Evolutionary conservation across 192 early-diverging fungal species (phyloP), one percentile per base, ranked within the genome.

Genomic region (Martensiomyces pterosporus): DNA sequence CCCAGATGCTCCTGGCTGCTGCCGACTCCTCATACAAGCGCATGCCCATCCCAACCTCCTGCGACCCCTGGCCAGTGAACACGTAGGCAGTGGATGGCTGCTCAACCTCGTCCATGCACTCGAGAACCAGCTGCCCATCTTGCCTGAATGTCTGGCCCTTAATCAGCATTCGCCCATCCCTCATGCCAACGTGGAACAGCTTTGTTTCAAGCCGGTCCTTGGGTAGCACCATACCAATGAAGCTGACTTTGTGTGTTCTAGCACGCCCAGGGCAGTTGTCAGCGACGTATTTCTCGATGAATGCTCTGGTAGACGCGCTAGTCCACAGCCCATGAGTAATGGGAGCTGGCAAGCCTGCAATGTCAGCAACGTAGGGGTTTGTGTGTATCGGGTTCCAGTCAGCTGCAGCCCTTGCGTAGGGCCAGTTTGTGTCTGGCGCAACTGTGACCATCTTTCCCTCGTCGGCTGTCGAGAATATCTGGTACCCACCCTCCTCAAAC

Each of bases 241-340:
- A 97, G 38, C 79, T 80, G 27, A 88, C 86, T 33, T 80, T 52
- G 61, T 89, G 94, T 16, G 63, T 80, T 15, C 81, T 81, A 36
- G 94, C 89, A 37, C 90, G 86, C 55, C 83, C 80, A 27, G 91
- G 89, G 22, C 83, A 66, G 64, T 92, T 90, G 50, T 87, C 83
- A 38, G 91, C 90, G 45, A 87, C 90, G 44, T 82, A 85, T 39
- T 85, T 80, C 59, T 97, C 94, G 9, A 97, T 83, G 60, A 91
- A 83, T 63, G 92, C 89, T 37, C 92, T 79, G 19, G 91, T 92
- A 3, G 89, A 84, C 6, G 92, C 89, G 44, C 77, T 80, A n/a
- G 91, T 97, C 90, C 90, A 97, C 85, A 93, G 84, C 29, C 94
- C 92, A 64, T 97, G 94, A 4, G 90, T 94, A 54, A 94, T 93